Evolutionary conservation across 163 green algal genomes (phyloP), one percentile per base, ranked within the genome.

Genomic region (Chlamydomonas reinhardtii): DNA sequence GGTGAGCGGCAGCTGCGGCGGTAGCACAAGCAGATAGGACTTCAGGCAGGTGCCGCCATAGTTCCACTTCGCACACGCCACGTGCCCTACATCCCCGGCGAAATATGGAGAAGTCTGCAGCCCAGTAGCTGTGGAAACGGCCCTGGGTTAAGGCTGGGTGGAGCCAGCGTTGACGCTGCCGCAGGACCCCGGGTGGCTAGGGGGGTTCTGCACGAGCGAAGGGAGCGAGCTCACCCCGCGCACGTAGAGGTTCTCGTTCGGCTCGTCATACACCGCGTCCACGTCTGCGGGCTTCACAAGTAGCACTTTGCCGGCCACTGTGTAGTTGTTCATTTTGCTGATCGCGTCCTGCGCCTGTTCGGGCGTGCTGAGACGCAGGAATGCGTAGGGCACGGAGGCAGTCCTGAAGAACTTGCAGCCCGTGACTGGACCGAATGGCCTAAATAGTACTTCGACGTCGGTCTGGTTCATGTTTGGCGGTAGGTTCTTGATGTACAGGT

Each of bases 341-440:
- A 86, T 64, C 27, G 80, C 69, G 34, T 29, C 70, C 16, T 74
- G 25, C 34, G 80, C 80, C 48, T 86, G 69, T 20, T 59, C 34
- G 4, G 66, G 65, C 24, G 52, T 74, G 17, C 56, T 27, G 34
- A 86, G 34, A 25, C 70, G 29, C 20, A 86, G 6, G 29, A 86
- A 86, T 4, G 80, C 69, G 56, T 86, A 86, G 5, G 80, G 80
- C 6, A 79, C 56, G 9, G 69, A 14, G 22, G 69, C 34, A 22
- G 80, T 79, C 29, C 79, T 74, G 80, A 86, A 86, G 80, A 80
- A 73, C 54, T 86, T 86, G 56, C 80, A 86, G 34, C 69, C 80
- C 27, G 70, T 79, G 17, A 75, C 37, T 11, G 34, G 8, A 3
- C 80, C 80, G 48, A 80, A 86, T 2, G 52, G 69, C 56, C 80